Percentiles rank a stretch among this genome's conserved stretches.
phyloP scores from a whole-genome alignment of 192 early-diverging fungal species.

The Coemansia sp. region DNA sequence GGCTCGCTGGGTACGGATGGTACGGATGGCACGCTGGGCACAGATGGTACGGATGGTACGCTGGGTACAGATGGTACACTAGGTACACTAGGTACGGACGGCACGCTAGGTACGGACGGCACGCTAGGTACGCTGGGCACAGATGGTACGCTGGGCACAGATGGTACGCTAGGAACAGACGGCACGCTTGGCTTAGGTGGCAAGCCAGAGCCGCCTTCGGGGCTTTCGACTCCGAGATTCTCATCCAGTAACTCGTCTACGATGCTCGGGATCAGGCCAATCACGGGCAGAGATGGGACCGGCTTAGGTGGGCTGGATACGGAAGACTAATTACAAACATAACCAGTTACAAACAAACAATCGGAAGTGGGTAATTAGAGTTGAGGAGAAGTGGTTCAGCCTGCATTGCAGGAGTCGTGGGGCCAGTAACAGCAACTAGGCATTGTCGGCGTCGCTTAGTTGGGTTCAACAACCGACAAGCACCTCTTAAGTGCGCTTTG shows the following conservation, averaged over 20 bases:
- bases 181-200: not conserved
- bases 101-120: not conserved
- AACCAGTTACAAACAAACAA: conserved; percentile 1
- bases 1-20: not conserved
- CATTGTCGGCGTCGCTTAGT: not conserved
- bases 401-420: not conserved
- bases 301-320: not conserved
- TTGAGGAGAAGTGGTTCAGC: not conserved
- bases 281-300: not conserved
- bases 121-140: not conserved
- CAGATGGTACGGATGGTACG: not conserved
- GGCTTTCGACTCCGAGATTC: not conserved
- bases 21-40: not conserved
- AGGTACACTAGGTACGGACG: not conserved
- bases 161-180: not conserved
- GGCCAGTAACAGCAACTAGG: not conserved
- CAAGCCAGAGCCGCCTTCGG: not conserved
- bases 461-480: not conserved
- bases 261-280: not conserved
- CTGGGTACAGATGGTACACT: not conserved
- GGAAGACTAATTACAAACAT: not conserved
- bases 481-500: not conserved
- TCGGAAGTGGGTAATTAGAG: not conserved
- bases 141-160: not conserved
- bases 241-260: not conserved